Evolutionary conservation across 441 rosid species (phyloP), one percentile per base, ranked within the genome.

Genomic region (Jatropha podagrica): DNA sequence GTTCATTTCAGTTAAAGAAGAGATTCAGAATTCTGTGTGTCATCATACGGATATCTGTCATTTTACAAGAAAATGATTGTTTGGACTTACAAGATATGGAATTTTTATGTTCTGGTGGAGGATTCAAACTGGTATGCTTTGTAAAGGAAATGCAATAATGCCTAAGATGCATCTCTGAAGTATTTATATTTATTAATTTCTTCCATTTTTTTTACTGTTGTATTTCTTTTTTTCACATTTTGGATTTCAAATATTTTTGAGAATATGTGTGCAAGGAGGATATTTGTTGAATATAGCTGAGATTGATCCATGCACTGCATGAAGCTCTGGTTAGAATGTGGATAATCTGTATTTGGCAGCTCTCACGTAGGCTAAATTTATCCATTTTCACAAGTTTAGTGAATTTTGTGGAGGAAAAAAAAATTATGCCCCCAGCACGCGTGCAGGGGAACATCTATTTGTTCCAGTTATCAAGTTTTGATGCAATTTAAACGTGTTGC

Each of bases 51-150:
- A 41, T 91, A 70, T 82, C 91, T 26, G 78, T 88, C 67, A 73
- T 79, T 56, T 79, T 92, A 63, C 91, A 85, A 80, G 82, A 80
- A 71, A 81, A 75, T 74, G 84, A 81, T 72, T 68, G 63, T 67
- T 32, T 79, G 73, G 85, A 81, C 77, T 74, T 84, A 75, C 77
- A 79, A 76, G 80, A 79, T 74, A 52, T 86, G 71, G 81, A 85
- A 63, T 65, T 83, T 77, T 69, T 74, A 56, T 84, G 77, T 78
- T 80, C 84, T 71, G 18, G 68, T 42, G 84, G 75, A 80, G 86
- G 88, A 76, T 84, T 86, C 76, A 80, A 81, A 80, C 82, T 88
- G 83, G 96, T 91, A 81, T 56, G 79, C 69, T 73, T n/a, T 65
- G 37, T 32, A 32, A 32, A 32, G 32, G 32, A 32, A 32, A 32